Evolutionary conservation across 257 asterid species (phyloP).

Genomic region (Solanum appendiculatum): DNA sequence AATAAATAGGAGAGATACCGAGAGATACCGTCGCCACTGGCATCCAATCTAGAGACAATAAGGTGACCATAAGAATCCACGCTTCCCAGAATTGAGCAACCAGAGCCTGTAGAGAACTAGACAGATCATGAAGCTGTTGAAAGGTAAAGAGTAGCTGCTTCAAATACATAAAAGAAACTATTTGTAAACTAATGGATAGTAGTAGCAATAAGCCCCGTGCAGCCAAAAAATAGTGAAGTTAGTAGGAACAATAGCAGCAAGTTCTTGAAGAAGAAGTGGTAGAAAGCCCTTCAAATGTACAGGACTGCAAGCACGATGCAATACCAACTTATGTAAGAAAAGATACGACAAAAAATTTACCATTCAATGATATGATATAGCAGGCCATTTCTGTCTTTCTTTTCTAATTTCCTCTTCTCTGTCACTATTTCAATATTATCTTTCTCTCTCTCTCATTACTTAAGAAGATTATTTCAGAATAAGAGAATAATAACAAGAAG

Average conservation of each 20-base stretch:
- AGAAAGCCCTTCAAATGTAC: not conserved
- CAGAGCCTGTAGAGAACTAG: conserved; percentile 32
- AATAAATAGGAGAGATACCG: conserved; percentile 21
- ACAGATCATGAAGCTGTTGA: not conserved
- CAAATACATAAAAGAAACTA: not conserved
- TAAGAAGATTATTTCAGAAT: not conserved
- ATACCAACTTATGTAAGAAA: not conserved
- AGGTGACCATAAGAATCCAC: conserved; percentile 85
- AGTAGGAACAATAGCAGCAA: not conserved
- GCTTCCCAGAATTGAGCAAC: conserved; percentile 68
- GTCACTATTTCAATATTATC: not conserved
- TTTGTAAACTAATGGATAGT: not conserved
- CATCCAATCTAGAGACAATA: conserved; percentile 70
- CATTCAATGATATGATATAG: not conserved
- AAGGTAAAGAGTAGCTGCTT: not conserved
- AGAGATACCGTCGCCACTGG: conserved; percentile 33
- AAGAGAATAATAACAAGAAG: not conserved
- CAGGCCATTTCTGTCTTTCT: not conserved
- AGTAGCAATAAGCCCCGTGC: not conserved
- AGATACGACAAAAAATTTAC: not conserved
- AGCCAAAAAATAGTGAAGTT: not conserved
- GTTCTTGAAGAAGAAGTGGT: not conserved
- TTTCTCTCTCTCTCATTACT: not conserved
- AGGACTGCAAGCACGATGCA: not conserved
- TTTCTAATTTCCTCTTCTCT: not conserved